These are phyloP conservation scores for Ilex asprella DNA, from an alignment of 257 asterid genomes.

Conservation along the genomic window DNA sequence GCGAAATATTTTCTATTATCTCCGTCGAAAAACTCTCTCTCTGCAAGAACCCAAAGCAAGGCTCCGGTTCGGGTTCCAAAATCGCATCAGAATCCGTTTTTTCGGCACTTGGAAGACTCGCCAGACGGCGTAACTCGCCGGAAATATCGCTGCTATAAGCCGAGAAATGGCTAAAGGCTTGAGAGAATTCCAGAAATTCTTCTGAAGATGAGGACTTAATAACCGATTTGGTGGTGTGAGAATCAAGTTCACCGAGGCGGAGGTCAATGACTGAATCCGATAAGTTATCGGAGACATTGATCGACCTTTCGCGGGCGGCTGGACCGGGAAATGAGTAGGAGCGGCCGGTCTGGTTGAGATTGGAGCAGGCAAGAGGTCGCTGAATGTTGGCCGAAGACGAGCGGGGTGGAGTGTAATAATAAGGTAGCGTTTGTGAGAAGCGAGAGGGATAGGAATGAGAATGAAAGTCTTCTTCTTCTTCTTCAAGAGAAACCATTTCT, in stretches of 20 bases:
- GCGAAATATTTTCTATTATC: constrained; percentile 73
- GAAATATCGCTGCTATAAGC: constrained; percentile 89
- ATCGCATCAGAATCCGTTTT: constrained; percentile 7
- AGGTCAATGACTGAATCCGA: constrained; percentile 72
- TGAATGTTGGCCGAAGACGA: constrained; percentile 15
- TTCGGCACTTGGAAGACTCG: constrained; percentile 25
- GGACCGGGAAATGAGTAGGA: constrained; percentile 13
- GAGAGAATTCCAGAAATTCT: constrained; percentile 45
- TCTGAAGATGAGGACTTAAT: constrained; percentile 24
- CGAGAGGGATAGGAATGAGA: constrained; percentile 11
- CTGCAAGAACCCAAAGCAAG: constrained; percentile 66
- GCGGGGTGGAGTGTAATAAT: constrained; percentile 27
- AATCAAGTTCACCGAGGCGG: constrained; percentile 63
- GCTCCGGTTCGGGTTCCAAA: constrained; percentile 51
- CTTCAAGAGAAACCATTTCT: constrained; percentile 11
- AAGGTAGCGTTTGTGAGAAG: constrained; percentile 17
- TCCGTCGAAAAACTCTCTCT: constrained; percentile 82
- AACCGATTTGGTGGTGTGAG: constrained; percentile 23
- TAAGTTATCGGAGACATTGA: constrained; percentile 38
- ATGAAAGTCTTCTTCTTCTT: not conserved
- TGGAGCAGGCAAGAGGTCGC: constrained; percentile 45
- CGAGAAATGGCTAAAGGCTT: constrained; percentile 71
- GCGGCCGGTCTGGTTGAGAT: constrained; percentile 32
- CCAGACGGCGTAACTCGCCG: constrained; percentile 84
- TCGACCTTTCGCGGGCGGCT: constrained; percentile 1